Percentiles rank a stretch among this genome's conserved stretches.
Conservation (phyloP, 805 yeast species). For the Dipodascopsis uninucleata region DNA sequence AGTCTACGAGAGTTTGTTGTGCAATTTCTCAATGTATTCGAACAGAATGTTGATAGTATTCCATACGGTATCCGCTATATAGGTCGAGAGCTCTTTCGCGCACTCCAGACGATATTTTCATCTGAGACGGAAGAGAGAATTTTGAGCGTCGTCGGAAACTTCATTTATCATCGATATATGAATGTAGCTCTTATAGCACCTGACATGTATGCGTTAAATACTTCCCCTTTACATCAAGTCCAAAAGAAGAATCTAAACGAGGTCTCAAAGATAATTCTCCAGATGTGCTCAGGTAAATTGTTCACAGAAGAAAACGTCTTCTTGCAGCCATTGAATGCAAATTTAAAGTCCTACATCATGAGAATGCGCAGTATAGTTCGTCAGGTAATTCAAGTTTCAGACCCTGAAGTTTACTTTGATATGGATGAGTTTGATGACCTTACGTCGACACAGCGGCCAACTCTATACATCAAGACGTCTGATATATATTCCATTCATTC, state of each 20-base stretch:
- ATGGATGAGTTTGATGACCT: constrained; percentile 69
- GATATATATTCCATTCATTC: constrained; percentile 41
- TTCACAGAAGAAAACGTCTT: constrained; percentile 61
- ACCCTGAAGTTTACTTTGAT: constrained; percentile 56
- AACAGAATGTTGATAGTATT: constrained; percentile 38
- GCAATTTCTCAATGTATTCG: constrained; percentile 54
- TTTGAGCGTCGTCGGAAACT: constrained; percentile 63
- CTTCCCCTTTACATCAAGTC: constrained; percentile 33
- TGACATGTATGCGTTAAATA: constrained; percentile 50
- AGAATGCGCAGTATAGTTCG: constrained; percentile 46
- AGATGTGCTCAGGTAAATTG: constrained; percentile 63
- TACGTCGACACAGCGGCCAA: constrained; percentile 46
- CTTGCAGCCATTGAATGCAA: constrained; percentile 76
- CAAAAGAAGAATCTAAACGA: constrained; percentile 52
- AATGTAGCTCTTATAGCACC: constrained; percentile 40
- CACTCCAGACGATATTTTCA: constrained; percentile 44
- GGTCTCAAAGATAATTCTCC: constrained; percentile 57
- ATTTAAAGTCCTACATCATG: constrained; percentile 50
- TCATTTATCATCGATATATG: constrained; percentile 38
- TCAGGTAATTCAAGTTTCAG: constrained; percentile 50
- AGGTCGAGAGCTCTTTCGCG: constrained; percentile 44
- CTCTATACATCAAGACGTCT: constrained; percentile 37
- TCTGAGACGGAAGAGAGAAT: constrained; percentile 57
- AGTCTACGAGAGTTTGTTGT: constrained; percentile 66
- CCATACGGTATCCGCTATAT: constrained; percentile 58